Percentiles rank a stretch among this genome's conserved stretches.
These are phyloP conservation scores for Boletus rex-veris DNA, from an alignment of 768 basidiomycete species.

Conservation along the genomic window DNA sequence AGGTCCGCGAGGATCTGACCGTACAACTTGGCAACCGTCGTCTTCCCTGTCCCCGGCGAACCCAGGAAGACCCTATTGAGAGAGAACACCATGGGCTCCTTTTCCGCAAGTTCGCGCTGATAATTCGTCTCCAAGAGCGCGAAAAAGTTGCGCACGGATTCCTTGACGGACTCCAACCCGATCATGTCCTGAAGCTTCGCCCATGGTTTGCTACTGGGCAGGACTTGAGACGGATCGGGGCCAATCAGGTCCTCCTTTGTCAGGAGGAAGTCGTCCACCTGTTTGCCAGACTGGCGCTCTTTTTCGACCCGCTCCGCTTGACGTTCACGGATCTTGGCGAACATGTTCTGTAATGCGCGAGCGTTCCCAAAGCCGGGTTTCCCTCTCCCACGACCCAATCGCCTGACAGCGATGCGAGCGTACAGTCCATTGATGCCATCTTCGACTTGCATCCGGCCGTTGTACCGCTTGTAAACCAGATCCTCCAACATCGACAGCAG, in stretches of 20 bases:
- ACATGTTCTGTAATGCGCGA: slow-evolving; percentile 53
- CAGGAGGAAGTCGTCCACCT: slow-evolving; percentile 51
- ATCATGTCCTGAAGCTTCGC: slow-evolving; percentile 48
- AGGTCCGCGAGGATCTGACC: slow-evolving; percentile 62
- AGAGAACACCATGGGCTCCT: slow-evolving; percentile 48
- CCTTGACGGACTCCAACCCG: slow-evolving; percentile 58
- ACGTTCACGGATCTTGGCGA: slow-evolving; percentile 45
- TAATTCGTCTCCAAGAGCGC: slow-evolving; percentile 53
- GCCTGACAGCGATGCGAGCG: slow-evolving; percentile 52
- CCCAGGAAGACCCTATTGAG: slow-evolving; percentile 68
- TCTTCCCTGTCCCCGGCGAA: slow-evolving; percentile 71
- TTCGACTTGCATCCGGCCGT: slow-evolving; percentile 53
- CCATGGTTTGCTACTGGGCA: slow-evolving; percentile 49
- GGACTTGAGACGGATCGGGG: slow-evolving; percentile 53
- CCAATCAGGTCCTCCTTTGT: slow-evolving; percentile 59
- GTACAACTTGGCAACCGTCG: slow-evolving; percentile 66
- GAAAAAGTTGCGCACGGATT: slow-evolving; percentile 49
- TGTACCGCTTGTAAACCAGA: slow-evolving; percentile 43
- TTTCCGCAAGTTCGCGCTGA: slow-evolving; percentile 53
- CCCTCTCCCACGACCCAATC: slow-evolving; percentile 60
- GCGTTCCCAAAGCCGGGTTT: slow-evolving; percentile 66
- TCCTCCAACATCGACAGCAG: slow-evolving; percentile 52
- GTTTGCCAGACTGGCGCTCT: slow-evolving; percentile 38
- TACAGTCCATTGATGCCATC: slow-evolving; percentile 55
- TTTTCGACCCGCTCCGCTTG: slow-evolving; percentile 50